Evolutionary conservation across 345 rosid species (phyloP), one percentile per base, ranked within the genome.

Genomic region (Dipteronia dyeriana): DNA sequence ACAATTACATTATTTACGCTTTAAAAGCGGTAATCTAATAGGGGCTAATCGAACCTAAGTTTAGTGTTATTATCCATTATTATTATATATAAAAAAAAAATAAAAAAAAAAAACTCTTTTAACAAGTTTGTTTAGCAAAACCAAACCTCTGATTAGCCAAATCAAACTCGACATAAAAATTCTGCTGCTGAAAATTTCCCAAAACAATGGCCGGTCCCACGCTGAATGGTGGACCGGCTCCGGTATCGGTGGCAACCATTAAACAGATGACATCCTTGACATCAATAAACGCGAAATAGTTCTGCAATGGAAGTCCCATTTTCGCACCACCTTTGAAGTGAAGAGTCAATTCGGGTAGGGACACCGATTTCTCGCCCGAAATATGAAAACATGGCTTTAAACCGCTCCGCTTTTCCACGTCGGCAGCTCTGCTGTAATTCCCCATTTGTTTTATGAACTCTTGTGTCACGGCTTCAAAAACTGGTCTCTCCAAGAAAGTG

Each of bases 151-250:
- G 83, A 34, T 92, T 89, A 49, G 81, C 88, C 79, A 92, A 79
- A 86, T 93, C 97, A 77, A 81, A 95, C 79, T 95, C 99, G 7
- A 93, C 67, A 38, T 88, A 74, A 81, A 85, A 91, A 81, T 95
- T 90, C 86, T 88, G 96, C 80, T 87, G 94, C 89, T 95, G 98
- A 41, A 89, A 95, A 83, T 84, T 89, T 47, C 98, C 99, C 61
- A 95, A 45, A 5, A 95, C 87, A 4, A 95, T 88, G 63, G 94
- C 91, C 84, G 98, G 99, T 0, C 98, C 98, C 26, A 84, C 78
- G 60, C 47, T 12, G 1, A 22, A 66, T 2, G 66, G 84, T 67
- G 80, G 57, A 4, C 86, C 78, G 20, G 68, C 64, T 0, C 19
- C 75, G 0, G 16, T 45, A 59, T 86, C 89, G 14, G 91, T 81